These are phyloP conservation scores for Sclerotinia glacialis DNA, from an alignment of 2,329 filamentous ascomycete species.

Conservation along the genomic window DNA sequence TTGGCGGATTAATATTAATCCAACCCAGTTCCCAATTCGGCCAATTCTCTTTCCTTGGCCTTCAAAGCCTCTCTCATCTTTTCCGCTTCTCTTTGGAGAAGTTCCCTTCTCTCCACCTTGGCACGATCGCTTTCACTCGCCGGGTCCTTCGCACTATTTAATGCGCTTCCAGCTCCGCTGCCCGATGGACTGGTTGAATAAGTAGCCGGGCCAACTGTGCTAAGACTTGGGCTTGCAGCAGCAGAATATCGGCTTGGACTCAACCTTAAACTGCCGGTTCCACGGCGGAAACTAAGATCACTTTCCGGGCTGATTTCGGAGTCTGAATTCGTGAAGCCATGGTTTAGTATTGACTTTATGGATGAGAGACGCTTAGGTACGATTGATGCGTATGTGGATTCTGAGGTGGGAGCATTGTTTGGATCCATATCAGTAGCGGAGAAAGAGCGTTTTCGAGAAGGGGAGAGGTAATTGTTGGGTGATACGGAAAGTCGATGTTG, in stretches of 20 bases:
- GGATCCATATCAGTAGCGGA: conserved; percentile 56
- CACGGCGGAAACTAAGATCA: conserved; percentile 20
- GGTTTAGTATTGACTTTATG: conserved; percentile 74
- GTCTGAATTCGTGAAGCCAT: conserved; percentile 38
- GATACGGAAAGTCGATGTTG: conserved; percentile 57
- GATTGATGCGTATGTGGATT: conserved; percentile 37
- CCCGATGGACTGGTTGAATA: conserved; percentile 40
- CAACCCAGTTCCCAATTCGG: conserved; percentile 30
- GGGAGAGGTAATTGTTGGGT: conserved; percentile 58
- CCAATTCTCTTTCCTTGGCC: conserved; percentile 38
- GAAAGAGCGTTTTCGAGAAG: conserved; percentile 65
- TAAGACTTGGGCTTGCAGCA: conserved; percentile 24
- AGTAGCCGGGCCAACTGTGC: conserved; percentile 16
- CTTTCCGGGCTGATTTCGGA: conserved; percentile 14
- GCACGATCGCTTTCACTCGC: conserved; percentile 48
- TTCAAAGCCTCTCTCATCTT: conserved; percentile 54
- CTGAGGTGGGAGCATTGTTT: conserved; percentile 19
- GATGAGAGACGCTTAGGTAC: conserved; percentile 64
- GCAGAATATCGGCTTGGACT: conserved; percentile 27
- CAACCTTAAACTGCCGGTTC: conserved; percentile 21
- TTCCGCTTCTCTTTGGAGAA: conserved; percentile 70
- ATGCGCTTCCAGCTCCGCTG: conserved; percentile 38
- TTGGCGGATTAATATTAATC: conserved; percentile 14
- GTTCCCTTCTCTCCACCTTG: conserved; percentile 61
- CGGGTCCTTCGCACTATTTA: conserved; percentile 37